Evolutionary conservation across 176 grass and related monocot genomes (phyloP).

Genomic region (Microstegium vimineum): DNA sequence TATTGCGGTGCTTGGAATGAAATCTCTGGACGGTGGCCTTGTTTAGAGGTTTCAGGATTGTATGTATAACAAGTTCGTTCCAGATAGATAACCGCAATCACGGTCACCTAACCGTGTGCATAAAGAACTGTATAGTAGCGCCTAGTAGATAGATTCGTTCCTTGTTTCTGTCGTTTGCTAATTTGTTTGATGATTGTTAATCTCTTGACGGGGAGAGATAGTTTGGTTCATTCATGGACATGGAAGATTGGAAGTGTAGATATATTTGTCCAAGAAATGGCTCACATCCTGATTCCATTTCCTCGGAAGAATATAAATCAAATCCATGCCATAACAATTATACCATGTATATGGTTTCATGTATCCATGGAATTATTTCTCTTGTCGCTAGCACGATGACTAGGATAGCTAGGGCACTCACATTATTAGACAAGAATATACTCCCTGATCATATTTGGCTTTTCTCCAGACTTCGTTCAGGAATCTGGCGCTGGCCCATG

Average conservation of each 20-base stretch:
- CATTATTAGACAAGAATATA: constrained; percentile 26
- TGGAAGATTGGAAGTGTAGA: neutral
- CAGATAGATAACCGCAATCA: neutral
- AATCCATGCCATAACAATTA: neutral
- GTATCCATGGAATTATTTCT: constrained; percentile 19
- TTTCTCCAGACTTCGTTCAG: neutral
- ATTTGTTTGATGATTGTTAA: neutral
- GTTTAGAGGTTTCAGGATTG: constrained; percentile 8
- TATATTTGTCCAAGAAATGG: neutral
- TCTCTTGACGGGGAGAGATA: neutral
- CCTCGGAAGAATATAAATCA: neutral
- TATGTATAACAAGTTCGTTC: neutral
- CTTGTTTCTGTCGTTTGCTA: neutral
- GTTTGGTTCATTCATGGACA: neutral
- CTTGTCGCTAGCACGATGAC: constrained; percentile 1
- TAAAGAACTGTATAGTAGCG: neutral
- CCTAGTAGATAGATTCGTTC: neutral
- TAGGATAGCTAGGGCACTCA: constrained; percentile 32
- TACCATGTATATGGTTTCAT: neutral
- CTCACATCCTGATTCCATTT: neutral
- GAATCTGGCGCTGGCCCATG: neutral
- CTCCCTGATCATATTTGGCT: neutral
- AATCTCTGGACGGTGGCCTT: constrained; percentile 1
- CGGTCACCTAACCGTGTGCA: neutral
- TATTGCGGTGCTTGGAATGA: neutral